A percentile compares a stretch with the other conserved stretches of the same genome.
These are phyloP conservation scores for Corynascus novoguineensis DNA, from an alignment of 495 filamentous ascomycete genomes.

Conservation along the genomic window DNA sequence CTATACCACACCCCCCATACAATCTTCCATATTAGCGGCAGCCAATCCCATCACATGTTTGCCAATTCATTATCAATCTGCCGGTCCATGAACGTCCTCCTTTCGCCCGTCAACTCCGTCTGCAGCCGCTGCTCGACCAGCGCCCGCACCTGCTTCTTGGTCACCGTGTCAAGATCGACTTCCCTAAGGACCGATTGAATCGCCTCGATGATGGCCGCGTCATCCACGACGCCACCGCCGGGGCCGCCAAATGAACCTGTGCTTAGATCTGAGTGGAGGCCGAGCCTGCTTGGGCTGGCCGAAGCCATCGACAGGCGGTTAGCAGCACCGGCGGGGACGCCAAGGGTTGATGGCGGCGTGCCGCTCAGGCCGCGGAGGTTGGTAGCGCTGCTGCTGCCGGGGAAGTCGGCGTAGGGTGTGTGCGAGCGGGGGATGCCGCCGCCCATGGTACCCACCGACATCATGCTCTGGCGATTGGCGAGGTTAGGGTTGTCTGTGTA, in stretches of 20 bases:
- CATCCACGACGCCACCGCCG: slow-evolving; percentile 57
- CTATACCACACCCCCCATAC: background rate
- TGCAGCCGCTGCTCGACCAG: slow-evolving; percentile 89
- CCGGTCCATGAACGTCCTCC: slow-evolving; percentile 75
- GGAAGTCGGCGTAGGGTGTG: slow-evolving; percentile 48
- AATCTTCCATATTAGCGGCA: background rate
- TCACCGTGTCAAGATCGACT: slow-evolving; percentile 90
- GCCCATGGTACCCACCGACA: slow-evolving; percentile 46
- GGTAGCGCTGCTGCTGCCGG: slow-evolving; percentile 24
- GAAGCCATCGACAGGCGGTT: slow-evolving; percentile 39
- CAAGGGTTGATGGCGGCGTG: slow-evolving; percentile 40
- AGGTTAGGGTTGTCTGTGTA: slow-evolving; percentile 37
- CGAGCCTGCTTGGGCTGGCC: slow-evolving; percentile 37
- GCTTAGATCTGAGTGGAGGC: slow-evolving; percentile 43
- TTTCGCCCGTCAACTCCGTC: slow-evolving; percentile 76
- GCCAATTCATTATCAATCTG: slow-evolving; percentile 91
- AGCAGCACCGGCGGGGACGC: slow-evolving; percentile 29
- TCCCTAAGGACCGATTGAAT: slow-evolving; percentile 79
- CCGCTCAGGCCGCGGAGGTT: slow-evolving; percentile 36
- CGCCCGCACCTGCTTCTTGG: slow-evolving; percentile 94
- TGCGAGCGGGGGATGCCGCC: slow-evolving; percentile 33
- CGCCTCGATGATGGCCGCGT: slow-evolving; percentile 71
- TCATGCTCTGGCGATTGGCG: slow-evolving; percentile 44
- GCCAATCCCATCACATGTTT: slow-evolving; percentile 61
- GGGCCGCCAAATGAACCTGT: slow-evolving; percentile 54